Evolutionary conservation across 306 rosid genomes (phyloP).

Genomic region (Glycine tomentella): DNA sequence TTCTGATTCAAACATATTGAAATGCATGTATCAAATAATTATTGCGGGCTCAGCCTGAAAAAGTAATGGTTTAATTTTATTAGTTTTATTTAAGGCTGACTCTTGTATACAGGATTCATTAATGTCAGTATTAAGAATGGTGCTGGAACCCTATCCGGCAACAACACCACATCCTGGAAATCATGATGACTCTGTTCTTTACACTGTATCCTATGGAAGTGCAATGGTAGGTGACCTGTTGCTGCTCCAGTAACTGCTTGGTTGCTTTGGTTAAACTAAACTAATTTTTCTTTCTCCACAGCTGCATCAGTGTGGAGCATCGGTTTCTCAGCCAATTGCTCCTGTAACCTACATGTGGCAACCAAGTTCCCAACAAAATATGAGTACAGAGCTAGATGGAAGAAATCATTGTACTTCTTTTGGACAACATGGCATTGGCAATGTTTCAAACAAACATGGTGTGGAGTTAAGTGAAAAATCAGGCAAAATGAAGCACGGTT

Average conservation of each 20-base stretch:
- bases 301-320: conserved; percentile 72
- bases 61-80: neutral
- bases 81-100: conserved; percentile 15
- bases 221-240: conserved; percentile 70
- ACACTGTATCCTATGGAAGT: conserved; percentile 63
- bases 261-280: conserved; percentile 10
- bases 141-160: conserved; percentile 60
- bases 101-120: conserved; percentile 66
- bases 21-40: neutral
- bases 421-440: conserved; percentile 29
- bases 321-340: conserved; percentile 68
- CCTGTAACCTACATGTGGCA: conserved; percentile 88
- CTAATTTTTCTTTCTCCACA: conserved; percentile 47
- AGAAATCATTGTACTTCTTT: conserved; percentile 26
- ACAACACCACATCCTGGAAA: conserved; percentile 46
- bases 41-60: neutral
- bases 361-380: conserved; percentile 51
- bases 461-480: conserved; percentile 35
- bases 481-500: conserved; percentile 38
- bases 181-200: conserved; percentile 50
- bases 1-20: neutral
- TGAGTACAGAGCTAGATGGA: conserved; percentile 35
- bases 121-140: conserved; percentile 64
- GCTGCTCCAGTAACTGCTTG: neutral
- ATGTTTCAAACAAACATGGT: conserved; percentile 33